These are phyloP conservation scores for Penicillium atrosanguineum DNA, from an alignment of 495 filamentous ascomycete species.

Conservation along the genomic window DNA sequence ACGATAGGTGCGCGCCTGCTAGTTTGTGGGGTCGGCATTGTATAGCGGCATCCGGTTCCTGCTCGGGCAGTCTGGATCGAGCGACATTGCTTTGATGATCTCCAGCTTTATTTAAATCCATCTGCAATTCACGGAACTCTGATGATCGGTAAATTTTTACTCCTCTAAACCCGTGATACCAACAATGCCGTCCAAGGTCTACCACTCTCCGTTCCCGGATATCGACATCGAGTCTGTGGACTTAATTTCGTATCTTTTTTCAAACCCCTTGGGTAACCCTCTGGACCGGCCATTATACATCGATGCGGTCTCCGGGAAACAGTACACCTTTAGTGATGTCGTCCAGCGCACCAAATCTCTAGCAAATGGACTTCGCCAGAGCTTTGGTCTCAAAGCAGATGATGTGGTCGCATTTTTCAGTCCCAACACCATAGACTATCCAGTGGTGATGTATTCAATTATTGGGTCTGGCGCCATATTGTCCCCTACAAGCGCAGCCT, in stretches of 20 bases:
- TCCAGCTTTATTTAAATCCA: background rate
- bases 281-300: slow-evolving; percentile 25
- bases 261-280: slow-evolving; percentile 17
- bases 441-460: slow-evolving; percentile 63
- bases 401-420: slow-evolving; percentile 64
- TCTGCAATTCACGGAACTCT: background rate
- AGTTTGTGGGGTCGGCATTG: background rate
- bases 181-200: slow-evolving; percentile 24
- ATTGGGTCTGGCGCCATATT: slow-evolving; percentile 75
- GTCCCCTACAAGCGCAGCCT: slow-evolving; percentile 76
- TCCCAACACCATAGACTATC: slow-evolving; percentile 67
- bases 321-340: slow-evolving; percentile 66
- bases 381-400: slow-evolving; percentile 69
- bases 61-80: too few species aligned
- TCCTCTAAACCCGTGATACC: background rate
- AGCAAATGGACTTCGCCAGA: slow-evolving; percentile 64
- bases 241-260: slow-evolving; percentile 71
- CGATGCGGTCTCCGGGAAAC: slow-evolving; percentile 62
- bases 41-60: too few species aligned
- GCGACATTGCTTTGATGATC: background rate
- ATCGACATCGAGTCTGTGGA: slow-evolving; percentile 42
- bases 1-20: background rate
- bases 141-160: background rate
- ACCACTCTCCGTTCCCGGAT: slow-evolving; percentile 27
- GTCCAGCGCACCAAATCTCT: slow-evolving; percentile 62